phyloP scores from a whole-genome alignment of 345 rosid genomes.

The Ceriops zippeliana region DNA sequence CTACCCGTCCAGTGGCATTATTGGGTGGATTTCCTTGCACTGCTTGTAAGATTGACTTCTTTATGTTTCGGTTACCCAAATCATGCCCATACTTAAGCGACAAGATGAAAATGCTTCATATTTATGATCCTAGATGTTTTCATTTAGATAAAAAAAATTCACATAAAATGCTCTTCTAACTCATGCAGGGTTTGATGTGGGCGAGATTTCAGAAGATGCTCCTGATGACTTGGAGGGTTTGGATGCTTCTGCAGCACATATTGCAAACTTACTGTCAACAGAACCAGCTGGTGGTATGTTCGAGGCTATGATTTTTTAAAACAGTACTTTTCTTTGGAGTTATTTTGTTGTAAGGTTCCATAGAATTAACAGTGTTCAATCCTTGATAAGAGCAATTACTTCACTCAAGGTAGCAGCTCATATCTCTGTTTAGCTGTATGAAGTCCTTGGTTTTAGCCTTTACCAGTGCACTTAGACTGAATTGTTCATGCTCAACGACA shows the following conservation, averaged over 20 bases:
- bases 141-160: not conserved
- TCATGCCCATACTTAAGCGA: not conserved
- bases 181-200: slow-evolving; percentile 27
- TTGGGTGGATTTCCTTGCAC: slow-evolving; percentile 36
- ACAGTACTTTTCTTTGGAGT: not conserved
- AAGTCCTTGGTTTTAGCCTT: not conserved
- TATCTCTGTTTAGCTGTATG: not conserved
- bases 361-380: not conserved
- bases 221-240: slow-evolving; percentile 35
- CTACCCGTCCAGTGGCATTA: slow-evolving; percentile 31
- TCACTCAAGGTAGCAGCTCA: slow-evolving; percentile 1
- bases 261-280: slow-evolving; percentile 33
- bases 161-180: not conserved
- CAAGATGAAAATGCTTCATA: not conserved
- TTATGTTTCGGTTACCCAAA: not conserved
- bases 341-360: not conserved
- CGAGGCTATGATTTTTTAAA: not conserved
- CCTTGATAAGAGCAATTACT: not conserved
- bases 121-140: not conserved
- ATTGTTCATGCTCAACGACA: too few relatives aligned
- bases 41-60: slow-evolving; percentile 21
- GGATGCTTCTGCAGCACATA: slow-evolving; percentile 37
- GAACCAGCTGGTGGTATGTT: slow-evolving; percentile 32
- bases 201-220: slow-evolving; percentile 27
- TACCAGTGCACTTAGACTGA: not conserved